A percentile compares a stretch with the other conserved stretches of the same genome.
Conservation (phyloP, 2,329 filamentous ascomycete species). For the Colletotrichum australisinense region DNA sequence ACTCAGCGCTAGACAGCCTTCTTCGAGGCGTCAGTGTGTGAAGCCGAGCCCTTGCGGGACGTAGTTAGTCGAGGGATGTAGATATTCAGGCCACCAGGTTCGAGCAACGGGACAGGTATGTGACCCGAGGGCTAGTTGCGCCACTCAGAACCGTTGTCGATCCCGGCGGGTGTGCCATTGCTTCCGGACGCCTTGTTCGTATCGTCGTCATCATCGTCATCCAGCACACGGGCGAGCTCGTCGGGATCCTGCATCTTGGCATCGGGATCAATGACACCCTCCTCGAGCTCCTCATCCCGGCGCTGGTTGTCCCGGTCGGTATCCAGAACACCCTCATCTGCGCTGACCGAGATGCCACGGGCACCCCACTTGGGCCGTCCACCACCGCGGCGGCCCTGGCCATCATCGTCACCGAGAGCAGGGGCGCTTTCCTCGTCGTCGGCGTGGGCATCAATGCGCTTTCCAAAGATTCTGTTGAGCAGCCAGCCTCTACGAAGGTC, state of each 20-base stretch:
- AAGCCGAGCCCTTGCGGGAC: not conserved
- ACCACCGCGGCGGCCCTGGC: conserved; percentile 40
- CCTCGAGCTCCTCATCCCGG: conserved; percentile 53
- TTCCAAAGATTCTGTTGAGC: conserved; percentile 80
- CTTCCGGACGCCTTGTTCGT: conserved; percentile 41
- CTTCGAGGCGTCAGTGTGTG: not conserved
- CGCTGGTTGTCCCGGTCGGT: conserved; percentile 58
- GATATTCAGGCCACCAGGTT: not conserved
- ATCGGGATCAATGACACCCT: conserved; percentile 65
- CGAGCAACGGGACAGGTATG: not conserved
- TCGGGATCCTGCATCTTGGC: conserved; percentile 76
- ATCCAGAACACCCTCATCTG: conserved; percentile 70
- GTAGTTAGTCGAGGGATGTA: not conserved
- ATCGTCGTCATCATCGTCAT: conserved; percentile 67
- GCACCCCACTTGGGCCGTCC: conserved; percentile 69
- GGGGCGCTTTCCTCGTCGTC: conserved; percentile 72
- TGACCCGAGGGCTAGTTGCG: conserved; percentile 36
- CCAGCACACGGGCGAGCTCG: conserved; percentile 69
- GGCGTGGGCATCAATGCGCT: conserved; percentile 60
- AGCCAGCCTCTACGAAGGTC: conserved; percentile 89
- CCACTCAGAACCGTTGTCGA: conserved; percentile 62
- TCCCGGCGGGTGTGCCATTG: conserved; percentile 47
- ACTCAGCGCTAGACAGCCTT: not conserved
- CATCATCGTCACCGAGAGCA: conserved; percentile 53
- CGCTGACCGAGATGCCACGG: conserved; percentile 74